Percentiles rank a stretch among this genome's conserved stretches.
Evolutionary conservation across 2,329 filamentous ascomycete genomes (phyloP).

Genomic region (Cylindrodendrum hubeiense): DNA sequence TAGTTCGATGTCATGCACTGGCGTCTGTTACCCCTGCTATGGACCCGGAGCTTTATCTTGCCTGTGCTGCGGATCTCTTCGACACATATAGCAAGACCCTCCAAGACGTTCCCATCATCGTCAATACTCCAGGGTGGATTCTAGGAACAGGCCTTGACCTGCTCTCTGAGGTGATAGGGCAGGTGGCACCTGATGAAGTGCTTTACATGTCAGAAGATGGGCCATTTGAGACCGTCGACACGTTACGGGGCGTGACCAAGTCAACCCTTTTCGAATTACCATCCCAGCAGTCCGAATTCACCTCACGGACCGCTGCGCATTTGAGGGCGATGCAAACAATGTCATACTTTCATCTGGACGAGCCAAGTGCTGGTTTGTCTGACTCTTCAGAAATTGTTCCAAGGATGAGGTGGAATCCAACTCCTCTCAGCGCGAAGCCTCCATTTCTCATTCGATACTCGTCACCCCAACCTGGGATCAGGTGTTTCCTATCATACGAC

Average conservation of each 20-base stretch:
- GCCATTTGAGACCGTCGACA: slow-evolving; percentile 67
- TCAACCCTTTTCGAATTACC: slow-evolving; percentile 65
- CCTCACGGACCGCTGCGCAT: slow-evolving; percentile 72
- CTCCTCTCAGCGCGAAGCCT: slow-evolving; percentile 65
- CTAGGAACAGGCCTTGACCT: slow-evolving; percentile 77
- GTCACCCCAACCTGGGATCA: slow-evolving; percentile 63
- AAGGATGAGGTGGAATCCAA: slow-evolving; percentile 60
- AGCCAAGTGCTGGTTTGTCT: slow-evolving; percentile 32
- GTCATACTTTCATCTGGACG: slow-evolving; percentile 77
- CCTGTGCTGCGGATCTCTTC: slow-evolving; percentile 74
- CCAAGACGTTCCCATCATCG: slow-evolving; percentile 67
- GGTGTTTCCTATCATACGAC: slow-evolving; percentile 77
- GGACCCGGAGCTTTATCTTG: slow-evolving; percentile 75
- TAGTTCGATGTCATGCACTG: slow-evolving; percentile 74
- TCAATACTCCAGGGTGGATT: slow-evolving; percentile 83
- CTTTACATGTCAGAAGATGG: slow-evolving; percentile 78
- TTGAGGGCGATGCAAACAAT: slow-evolving; percentile 81
- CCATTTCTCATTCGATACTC: slow-evolving; percentile 75
- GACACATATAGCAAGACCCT: slow-evolving; percentile 64
- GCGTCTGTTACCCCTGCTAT: slow-evolving; percentile 74
- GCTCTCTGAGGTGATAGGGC: slow-evolving; percentile 67
- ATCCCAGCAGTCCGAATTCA: slow-evolving; percentile 68
- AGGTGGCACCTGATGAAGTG: slow-evolving; percentile 69
- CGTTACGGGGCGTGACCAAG: slow-evolving; percentile 59
- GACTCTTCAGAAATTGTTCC: slow-evolving; percentile 7